Evolutionary conservation across 2,329 filamentous ascomycete genomes (phyloP).

Genomic region (Decorospora gaudefroyi): DNA sequence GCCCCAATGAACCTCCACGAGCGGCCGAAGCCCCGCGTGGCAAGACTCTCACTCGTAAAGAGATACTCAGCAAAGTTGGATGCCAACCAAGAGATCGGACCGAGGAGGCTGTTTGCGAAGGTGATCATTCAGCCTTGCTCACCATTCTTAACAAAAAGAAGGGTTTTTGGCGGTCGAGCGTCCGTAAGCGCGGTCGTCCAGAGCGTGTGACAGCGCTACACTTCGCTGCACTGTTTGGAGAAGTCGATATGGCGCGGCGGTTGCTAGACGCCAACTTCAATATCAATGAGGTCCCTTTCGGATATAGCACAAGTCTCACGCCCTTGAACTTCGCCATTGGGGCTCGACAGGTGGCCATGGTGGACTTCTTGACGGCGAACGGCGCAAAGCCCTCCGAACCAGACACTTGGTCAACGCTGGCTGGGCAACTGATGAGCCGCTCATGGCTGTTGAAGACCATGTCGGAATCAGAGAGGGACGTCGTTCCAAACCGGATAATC

Average conservation of each 20-base stretch:
- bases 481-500: slow-evolving; percentile 19
- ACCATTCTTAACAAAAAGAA: slow-evolving; percentile 26
- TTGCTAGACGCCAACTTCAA: slow-evolving; percentile 22
- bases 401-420: slow-evolving; percentile 30
- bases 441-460: slow-evolving; percentile 32
- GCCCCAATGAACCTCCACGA: neutral
- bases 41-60: slow-evolving; percentile 18
- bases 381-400: slow-evolving; percentile 23
- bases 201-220: slow-evolving; percentile 32
- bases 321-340: slow-evolving; percentile 31
- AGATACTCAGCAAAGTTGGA: slow-evolving; percentile 26
- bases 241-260: slow-evolving; percentile 29
- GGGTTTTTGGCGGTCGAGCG: slow-evolving; percentile 25
- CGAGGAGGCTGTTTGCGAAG: slow-evolving; percentile 29
- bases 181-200: slow-evolving; percentile 24
- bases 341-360: slow-evolving; percentile 30
- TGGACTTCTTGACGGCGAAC: slow-evolving; percentile 24
- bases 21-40: neutral
- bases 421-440: slow-evolving; percentile 26
- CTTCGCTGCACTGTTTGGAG: slow-evolving; percentile 33
- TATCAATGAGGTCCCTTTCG: slow-evolving; percentile 32
- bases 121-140: slow-evolving; percentile 16
- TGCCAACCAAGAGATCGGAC: slow-evolving; percentile 29
- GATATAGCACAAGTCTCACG: slow-evolving; percentile 26
- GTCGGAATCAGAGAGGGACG: slow-evolving; percentile 24